Conservation (phyloP, 1,284 basidiomycete genomes). For the Fomes fomentarius region DNA sequence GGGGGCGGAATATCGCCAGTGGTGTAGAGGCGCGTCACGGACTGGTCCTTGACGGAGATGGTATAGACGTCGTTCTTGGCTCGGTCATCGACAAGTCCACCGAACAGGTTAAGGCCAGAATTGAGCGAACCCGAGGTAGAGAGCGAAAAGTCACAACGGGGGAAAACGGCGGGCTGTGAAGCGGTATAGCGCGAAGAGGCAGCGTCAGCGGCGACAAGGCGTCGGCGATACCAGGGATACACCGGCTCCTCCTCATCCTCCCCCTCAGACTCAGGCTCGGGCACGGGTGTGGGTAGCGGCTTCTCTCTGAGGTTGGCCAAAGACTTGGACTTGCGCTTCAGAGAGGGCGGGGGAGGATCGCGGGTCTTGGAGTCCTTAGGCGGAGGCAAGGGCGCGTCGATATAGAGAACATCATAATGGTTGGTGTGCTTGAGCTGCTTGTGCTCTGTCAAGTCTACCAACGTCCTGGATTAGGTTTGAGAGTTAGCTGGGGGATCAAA, state of each 20-base stretch:
- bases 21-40: conserved; percentile 77
- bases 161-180: conserved; percentile 65
- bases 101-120: conserved; percentile 93
- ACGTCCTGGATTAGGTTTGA: conserved; percentile 8
- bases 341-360: neutral
- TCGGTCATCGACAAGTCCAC: conserved; percentile 88
- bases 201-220: conserved; percentile 8
- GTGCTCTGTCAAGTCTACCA: conserved; percentile 8
- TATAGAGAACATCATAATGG: conserved; percentile 12
- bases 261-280: neutral
- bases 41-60: conserved; percentile 76
- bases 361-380: conserved; percentile 8
- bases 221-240: conserved; percentile 19
- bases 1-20: conserved; percentile 86
- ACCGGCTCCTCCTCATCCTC: neutral
- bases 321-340: neutral
- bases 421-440: conserved; percentile 2
- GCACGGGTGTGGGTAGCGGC: neutral
- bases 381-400: conserved; percentile 12
- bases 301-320: neutral
- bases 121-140: conserved; percentile 75
- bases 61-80: conserved; percentile 93
- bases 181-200: neutral
- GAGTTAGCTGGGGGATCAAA: neutral
- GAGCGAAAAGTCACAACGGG: conserved; percentile 92